Evolutionary conservation across 441 rosid species (phyloP).

Genomic region (Syzygium malaccense): DNA sequence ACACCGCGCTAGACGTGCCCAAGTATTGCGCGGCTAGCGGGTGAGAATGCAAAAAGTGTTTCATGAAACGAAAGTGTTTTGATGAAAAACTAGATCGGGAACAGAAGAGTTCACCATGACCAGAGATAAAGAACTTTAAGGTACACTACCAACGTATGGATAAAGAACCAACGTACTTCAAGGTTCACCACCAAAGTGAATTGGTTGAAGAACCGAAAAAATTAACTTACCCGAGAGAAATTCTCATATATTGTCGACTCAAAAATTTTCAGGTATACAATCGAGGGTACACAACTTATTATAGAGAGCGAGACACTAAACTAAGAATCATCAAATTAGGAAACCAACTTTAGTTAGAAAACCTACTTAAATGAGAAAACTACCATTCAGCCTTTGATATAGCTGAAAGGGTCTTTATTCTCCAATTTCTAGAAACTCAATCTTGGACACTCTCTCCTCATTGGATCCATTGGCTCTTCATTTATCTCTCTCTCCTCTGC

Average conservation of each 20-base stretch:
- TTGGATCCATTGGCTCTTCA: not conserved
- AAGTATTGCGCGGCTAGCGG: not conserved
- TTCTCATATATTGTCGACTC: not conserved
- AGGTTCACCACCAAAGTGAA: not conserved
- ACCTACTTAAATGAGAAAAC: not conserved
- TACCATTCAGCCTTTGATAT: not conserved
- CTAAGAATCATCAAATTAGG: not conserved
- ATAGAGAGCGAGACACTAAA: not conserved
- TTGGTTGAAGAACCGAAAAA: not conserved
- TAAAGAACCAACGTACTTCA: not conserved
- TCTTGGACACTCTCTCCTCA: not conserved
- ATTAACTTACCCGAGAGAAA: not conserved
- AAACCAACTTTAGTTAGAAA: not conserved
- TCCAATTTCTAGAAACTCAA: not conserved
- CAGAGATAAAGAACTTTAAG: not conserved
- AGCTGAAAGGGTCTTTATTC: not conserved
- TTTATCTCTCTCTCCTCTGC: not conserved
- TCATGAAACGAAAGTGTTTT: not conserved
- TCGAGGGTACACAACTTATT: not conserved
- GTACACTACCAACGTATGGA: not conserved
- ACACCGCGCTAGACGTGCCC: not conserved
- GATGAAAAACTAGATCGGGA: too few relatives aligned
- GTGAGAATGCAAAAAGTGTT: not conserved
- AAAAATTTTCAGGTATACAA: fast-evolving
- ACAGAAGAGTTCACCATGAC: not conserved